Conservation (phyloP, 2,329 filamentous ascomycete genomes). For the Bipolaris sorokiniana region DNA sequence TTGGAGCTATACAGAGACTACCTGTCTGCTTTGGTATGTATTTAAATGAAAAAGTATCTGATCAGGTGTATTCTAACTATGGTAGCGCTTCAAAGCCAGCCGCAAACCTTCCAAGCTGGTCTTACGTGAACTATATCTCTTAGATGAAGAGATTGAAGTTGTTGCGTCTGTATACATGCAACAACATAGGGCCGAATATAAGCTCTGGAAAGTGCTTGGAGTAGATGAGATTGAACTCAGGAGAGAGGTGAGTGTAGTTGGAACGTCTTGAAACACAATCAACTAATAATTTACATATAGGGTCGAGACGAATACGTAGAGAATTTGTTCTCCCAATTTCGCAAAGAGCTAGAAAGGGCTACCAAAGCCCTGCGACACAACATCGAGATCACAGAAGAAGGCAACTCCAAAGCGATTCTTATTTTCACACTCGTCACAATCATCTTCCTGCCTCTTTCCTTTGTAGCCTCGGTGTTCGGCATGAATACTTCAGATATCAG, state of each 20-base stretch:
- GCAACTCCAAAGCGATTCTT: slow-evolving; percentile 16
- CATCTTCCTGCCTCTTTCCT: slow-evolving; percentile 38
- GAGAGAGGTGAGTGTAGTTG: no score
- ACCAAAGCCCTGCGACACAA: slow-evolving; percentile 18
- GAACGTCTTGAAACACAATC: no score
- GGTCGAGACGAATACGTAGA: neutral
- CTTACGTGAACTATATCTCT: neutral
- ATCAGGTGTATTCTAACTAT: neutral
- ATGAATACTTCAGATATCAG: slow-evolving; percentile 29
- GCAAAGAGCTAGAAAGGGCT: neutral
- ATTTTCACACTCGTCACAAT: slow-evolving; percentile 40
- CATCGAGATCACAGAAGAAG: slow-evolving; percentile 22
- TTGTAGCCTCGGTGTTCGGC: slow-evolving; percentile 22
- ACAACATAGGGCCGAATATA: neutral
- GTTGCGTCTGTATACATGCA: neutral
- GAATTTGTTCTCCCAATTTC: neutral
- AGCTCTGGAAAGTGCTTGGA: no score
- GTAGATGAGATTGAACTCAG: no score
- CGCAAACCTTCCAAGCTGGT: neutral
- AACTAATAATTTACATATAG: no score
- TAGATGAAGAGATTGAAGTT: neutral
- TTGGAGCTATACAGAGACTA: neutral
- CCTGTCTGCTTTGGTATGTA: neutral
- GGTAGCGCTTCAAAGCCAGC: neutral
- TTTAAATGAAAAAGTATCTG: neutral